A percentile compares a stretch with the other conserved stretches of the same genome.
phyloP scores from a whole-genome alignment of 805 yeast species.

The Cyberlindnera americana region DNA sequence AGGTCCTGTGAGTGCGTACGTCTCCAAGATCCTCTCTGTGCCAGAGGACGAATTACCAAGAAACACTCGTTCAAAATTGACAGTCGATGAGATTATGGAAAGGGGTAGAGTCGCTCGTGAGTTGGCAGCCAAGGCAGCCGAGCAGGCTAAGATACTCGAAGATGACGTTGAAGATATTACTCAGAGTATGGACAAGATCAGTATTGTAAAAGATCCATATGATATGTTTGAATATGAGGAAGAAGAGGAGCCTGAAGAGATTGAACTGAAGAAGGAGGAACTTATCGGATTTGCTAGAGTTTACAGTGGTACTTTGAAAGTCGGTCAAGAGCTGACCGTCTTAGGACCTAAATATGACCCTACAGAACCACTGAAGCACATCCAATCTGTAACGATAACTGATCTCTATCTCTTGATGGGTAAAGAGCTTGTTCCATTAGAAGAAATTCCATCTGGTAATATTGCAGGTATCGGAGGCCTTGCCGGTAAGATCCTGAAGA shows the following conservation, averaged over 20 bases:
- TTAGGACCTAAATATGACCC: conserved; percentile 90
- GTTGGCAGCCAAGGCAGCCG: conserved; percentile 67
- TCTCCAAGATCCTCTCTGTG: conserved; percentile 84
- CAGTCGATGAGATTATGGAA: conserved; percentile 58
- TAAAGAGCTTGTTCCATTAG: conserved; percentile 72
- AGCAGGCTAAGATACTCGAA: conserved; percentile 35
- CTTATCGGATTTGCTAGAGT: conserved; percentile 86
- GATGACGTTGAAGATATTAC: conserved; percentile 21
- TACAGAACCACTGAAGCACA: conserved; percentile 48
- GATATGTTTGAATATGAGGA: conserved; percentile 48
- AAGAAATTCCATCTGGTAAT: conserved; percentile 88
- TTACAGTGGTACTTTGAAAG: conserved; percentile 75
- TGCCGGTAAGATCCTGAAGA: conserved; percentile 76
- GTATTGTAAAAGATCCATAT: conserved; percentile 31
- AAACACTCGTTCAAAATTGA: conserved; percentile 35
- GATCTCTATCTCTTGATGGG: conserved; percentile 89
- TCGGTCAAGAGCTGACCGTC: conserved; percentile 72
- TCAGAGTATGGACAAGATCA: conserved; percentile 24
- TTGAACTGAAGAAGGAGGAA: conserved; percentile 49
- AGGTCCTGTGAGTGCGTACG: conserved; percentile 71
- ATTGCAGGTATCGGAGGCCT: conserved; percentile 93
- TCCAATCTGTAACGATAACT: conserved; percentile 55
- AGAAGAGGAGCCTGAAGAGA: conserved; percentile 44
- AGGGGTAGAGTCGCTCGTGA: conserved; percentile 62
- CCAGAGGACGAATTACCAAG: conserved; percentile 80